A percentile compares a stretch with the other conserved stretches of the same genome.
Conservation (phyloP, 352 stramenopile genomes). For the Phytophthora idaei region DNA sequence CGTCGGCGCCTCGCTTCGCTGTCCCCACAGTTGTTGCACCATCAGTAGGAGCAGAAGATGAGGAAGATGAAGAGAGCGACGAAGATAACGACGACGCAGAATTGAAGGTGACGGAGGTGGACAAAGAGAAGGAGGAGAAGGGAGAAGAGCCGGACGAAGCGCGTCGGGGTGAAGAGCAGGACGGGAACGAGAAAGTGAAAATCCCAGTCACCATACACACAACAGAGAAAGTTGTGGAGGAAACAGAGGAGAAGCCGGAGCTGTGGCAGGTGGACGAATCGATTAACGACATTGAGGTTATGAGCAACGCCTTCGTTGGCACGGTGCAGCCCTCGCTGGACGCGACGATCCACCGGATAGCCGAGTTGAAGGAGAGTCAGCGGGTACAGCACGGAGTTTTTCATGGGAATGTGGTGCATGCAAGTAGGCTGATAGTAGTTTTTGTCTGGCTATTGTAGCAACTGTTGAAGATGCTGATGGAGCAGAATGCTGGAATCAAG, state of each 20-base stretch:
- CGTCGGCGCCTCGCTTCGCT: constrained; percentile 35
- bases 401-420: background rate
- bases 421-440: constrained; percentile 8
- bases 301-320: constrained; percentile 59
- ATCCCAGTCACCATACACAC: constrained; percentile 11
- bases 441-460: constrained; percentile 37
- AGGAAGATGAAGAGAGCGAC: constrained; percentile 41
- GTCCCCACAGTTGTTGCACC: constrained; percentile 29
- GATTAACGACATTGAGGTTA: constrained; percentile 56
- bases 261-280: constrained; percentile 49
- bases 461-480: constrained; percentile 50
- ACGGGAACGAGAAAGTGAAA: constrained; percentile 19
- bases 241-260: constrained; percentile 22
- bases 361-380: constrained; percentile 62
- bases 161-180: constrained; percentile 15
- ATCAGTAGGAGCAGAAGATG: constrained; percentile 17
- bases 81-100: constrained; percentile 34
- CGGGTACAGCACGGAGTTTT: constrained; percentile 17
- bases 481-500: constrained; percentile 58
- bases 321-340: constrained; percentile 68
- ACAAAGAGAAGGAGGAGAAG: constrained; percentile 3
- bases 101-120: constrained; percentile 6
- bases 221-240: background rate
- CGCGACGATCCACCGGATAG: constrained; percentile 71
- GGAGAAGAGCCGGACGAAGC: constrained; percentile 16